Base-by-base conservation (phyloP, 345 rosid genomes). In the Brassica carinata region DNA sequence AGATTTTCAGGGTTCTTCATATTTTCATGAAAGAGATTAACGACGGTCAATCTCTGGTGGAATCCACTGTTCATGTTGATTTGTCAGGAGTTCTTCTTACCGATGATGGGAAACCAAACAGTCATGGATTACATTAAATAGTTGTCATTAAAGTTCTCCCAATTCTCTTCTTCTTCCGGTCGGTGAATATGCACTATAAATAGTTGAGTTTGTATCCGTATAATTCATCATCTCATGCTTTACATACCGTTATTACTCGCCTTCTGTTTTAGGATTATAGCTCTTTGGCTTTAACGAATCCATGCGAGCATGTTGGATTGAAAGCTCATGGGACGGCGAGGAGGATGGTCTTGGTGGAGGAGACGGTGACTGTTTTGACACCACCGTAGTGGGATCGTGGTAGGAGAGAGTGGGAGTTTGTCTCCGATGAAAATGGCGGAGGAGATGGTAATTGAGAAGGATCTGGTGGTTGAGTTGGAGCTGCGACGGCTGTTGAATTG, bases 381-480 rank as follows among this genome's bases (percentile, higher is more conserved):
- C 23, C 23, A 19, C 23, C 23, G 23, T 19, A 19, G 23, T 19
- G 23, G 23, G 23, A 19, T 19, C 23, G 23, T 19, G 23, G 23
- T 19, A 19, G 33, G 98, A 91, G 69, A 94, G 92, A 57, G 90
- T 8, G 45, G 14, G 53, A 43, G 53, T 10, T 43, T 10, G 53
- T 43, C 53, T 43, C 53, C 53, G 53, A 43, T 43, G 53, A n/a
- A 43, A 43, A 43, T 43, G 53, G 53, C 53, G 53, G 11, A 43
- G n/a, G 53, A 43, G 53, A 43, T 43, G 53, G 53, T 43, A n/a
- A 1, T 43, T 43, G 53, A 43, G 53, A 2, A 40, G 48, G 48
- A 40, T 0, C 11, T 40, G 48, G 1, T 2, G 13, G 3, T 40
- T 63, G 55, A 13, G n/a, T 11, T 3, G 55, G 17, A 48, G 3